Conservation (phyloP, 805 yeast species). For the Ogataea pini region DNA sequence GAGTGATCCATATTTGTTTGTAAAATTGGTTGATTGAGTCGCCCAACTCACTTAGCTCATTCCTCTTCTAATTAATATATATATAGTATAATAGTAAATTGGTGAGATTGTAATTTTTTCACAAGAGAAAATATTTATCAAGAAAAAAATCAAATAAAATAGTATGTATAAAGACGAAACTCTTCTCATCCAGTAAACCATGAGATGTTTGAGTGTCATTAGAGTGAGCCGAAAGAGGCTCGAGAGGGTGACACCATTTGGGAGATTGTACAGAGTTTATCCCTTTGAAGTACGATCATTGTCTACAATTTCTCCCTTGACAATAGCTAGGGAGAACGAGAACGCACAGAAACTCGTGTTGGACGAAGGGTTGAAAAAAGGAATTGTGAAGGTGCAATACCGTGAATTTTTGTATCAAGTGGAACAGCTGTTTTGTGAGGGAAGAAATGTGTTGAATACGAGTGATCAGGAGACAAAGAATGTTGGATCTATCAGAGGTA, state of each 20-base stretch:
- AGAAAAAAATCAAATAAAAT: too few relatives aligned
- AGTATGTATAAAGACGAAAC: too few relatives aligned
- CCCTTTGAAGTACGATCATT: neutral
- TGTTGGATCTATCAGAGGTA: neutral
- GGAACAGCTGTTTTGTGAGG: neutral
- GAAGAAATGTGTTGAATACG: neutral
- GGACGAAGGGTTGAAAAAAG: neutral
- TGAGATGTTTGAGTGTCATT: neutral
- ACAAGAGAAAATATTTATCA: too few relatives aligned
- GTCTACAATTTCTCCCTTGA: neutral
- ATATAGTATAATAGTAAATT: too few relatives aligned
- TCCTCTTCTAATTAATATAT: too few relatives aligned
- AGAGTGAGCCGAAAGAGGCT: neutral
- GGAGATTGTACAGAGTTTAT: too few relatives aligned
- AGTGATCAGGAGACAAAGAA: neutral
- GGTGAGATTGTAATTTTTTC: too few relatives aligned
- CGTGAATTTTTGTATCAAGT: neutral
- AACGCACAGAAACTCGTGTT: neutral
- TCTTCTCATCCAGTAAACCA: neutral
- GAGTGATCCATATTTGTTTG: too few relatives aligned
- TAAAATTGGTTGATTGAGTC: too few relatives aligned
- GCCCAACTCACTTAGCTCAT: too few relatives aligned
- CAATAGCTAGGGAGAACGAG: neutral
- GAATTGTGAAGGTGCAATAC: neutral
- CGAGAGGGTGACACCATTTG: neutral